A percentile compares a stretch with the other conserved stretches of the same genome.
Conservation (phyloP, 176 grass and related monocot genomes). For the Aegilops speltoides region DNA sequence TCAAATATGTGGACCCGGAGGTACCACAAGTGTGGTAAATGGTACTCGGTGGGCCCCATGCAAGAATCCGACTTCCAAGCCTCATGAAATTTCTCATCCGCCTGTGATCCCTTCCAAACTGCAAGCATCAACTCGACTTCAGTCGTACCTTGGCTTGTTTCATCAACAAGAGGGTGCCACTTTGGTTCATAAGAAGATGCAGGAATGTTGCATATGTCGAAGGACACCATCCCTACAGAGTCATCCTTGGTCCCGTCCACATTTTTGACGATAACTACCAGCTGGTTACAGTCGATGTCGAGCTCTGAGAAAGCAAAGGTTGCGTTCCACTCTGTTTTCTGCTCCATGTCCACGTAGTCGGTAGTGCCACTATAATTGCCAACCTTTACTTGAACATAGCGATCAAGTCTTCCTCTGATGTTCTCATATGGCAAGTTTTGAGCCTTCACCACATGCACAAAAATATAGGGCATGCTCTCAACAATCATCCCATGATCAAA, state of each 20-base stretch:
- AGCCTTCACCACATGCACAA: background rate
- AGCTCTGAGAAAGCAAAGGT: constrained; percentile 28
- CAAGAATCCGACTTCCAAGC: constrained; percentile 12
- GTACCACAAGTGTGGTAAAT: constrained; percentile 25
- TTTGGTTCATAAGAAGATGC: too few relatives aligned
- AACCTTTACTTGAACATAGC: constrained; percentile 25
- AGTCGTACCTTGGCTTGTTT: background rate
- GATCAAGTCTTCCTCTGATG: background rate
- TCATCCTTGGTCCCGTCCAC: background rate
- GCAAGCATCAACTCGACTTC: constrained; percentile 36
- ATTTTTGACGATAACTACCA: background rate
- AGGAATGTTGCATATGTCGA: too few relatives aligned
- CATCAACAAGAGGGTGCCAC: background rate
- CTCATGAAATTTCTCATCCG: constrained; percentile 22
- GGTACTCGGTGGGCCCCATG: constrained; percentile 22
- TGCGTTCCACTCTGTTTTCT: constrained; percentile 37
- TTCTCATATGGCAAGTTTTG: background rate
- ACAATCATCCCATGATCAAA: too few relatives aligned
- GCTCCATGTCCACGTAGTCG: background rate
- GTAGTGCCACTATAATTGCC: too few relatives aligned
- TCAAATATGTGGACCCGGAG: constrained; percentile 1
- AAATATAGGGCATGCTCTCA: background rate
- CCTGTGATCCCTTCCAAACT: constrained; percentile 35
- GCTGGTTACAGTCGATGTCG: too few relatives aligned
- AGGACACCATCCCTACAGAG: constrained; percentile 4